These are phyloP conservation scores for Leccinum fibrillosum DNA, from an alignment of 768 basidiomycete genomes.

Conservation along the genomic window DNA sequence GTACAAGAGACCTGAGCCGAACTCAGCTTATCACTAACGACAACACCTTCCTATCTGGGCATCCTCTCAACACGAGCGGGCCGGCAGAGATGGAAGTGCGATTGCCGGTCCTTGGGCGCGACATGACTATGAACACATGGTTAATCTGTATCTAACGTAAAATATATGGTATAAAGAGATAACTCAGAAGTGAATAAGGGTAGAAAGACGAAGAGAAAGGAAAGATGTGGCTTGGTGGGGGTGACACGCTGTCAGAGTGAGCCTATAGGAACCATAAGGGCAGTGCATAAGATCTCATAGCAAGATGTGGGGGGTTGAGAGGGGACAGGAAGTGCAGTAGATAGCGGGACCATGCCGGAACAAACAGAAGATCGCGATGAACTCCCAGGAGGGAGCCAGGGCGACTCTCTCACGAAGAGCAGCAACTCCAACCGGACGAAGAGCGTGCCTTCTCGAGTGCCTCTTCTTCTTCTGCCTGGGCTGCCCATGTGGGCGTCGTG, in stretches of 20 bases:
- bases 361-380: conserved; percentile 9
- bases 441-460: conserved; percentile 51
- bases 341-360: conserved; percentile 21
- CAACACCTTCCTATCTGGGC: conserved; percentile 29
- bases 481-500: conserved; percentile 71
- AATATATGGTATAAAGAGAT: conserved; percentile 42
- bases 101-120: conserved; percentile 8
- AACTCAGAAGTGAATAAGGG: conserved; percentile 34
- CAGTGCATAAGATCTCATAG: conserved; percentile 29
- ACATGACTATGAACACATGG: conserved; percentile 34
- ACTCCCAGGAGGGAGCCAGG: not conserved
- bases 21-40: not conserved
- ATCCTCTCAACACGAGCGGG: conserved; percentile 1
- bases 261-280: conserved; percentile 21
- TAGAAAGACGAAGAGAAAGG: conserved; percentile 13
- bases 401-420: conserved; percentile 41
- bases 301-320: conserved; percentile 17
- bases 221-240: conserved; percentile 10
- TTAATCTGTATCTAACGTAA: conserved; percentile 36
- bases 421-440: conserved; percentile 65
- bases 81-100: not conserved
- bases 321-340: conserved; percentile 12
- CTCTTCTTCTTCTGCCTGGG: conserved; percentile 79
- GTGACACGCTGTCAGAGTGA: conserved; percentile 23
- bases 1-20: conserved; percentile 13